Percentiles rank a stretch among this genome's conserved stretches.
Conservation (phyloP, 1,284 basidiomycete species). For the Boletus sp. region DNA sequence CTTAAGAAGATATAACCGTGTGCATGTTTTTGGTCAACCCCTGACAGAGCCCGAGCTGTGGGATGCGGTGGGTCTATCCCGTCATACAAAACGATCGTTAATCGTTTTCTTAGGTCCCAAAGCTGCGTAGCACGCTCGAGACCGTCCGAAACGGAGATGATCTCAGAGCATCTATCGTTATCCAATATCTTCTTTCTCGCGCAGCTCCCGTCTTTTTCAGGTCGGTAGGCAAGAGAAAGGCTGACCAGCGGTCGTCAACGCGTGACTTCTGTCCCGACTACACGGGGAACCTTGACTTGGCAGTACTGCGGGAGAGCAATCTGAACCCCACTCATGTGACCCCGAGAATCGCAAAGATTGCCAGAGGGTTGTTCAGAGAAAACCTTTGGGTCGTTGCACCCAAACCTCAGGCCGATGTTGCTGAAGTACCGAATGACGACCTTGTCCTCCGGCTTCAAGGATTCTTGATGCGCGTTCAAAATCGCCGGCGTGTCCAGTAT, state of each 20-base stretch:
- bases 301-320: constrained; percentile 47
- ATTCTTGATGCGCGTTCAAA: constrained; percentile 28
- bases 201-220: constrained; percentile 23
- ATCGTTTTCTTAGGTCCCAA: constrained; percentile 37
- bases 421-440: constrained; percentile 8
- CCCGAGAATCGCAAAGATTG: constrained; percentile 54
- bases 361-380: constrained; percentile 55
- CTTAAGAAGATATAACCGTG: constrained; percentile 35
- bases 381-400: constrained; percentile 55
- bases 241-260: background rate
- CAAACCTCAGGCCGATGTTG: constrained; percentile 25
- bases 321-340: constrained; percentile 58
- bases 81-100: background rate
- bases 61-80: constrained; percentile 42
- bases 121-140: constrained; percentile 30
- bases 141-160: constrained; percentile 24
- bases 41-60: constrained; percentile 46
- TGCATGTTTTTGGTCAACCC: constrained; percentile 44
- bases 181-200: constrained; percentile 25
- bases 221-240: constrained; percentile 9
- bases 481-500: constrained; percentile 24
- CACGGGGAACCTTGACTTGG: constrained; percentile 53
- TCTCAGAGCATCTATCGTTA: constrained; percentile 28
- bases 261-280: constrained; percentile 19
- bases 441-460: constrained; percentile 25